Percentiles rank a stretch among this genome's conserved stretches.
Conservation (phyloP, 306 rosid species). For the Casuarina cunninghamiana region DNA sequence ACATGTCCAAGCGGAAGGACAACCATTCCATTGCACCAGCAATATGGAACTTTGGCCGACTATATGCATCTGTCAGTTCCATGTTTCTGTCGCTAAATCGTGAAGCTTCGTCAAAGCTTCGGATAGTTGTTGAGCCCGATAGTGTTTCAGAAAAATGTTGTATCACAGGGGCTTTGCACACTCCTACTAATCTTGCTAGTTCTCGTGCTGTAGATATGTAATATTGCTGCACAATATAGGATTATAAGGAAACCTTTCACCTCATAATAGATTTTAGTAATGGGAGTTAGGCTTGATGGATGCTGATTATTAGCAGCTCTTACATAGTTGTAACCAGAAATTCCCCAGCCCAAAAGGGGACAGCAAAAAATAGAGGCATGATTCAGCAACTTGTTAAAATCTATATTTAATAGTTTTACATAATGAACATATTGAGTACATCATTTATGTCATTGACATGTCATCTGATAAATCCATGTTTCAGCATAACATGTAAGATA, state of each 20-base stretch:
- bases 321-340: background rate
- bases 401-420: background rate
- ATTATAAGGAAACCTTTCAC: background rate
- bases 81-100: constrained; percentile 65
- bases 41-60: constrained; percentile 60
- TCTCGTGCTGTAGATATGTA: constrained; percentile 70
- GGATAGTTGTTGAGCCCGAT: constrained; percentile 74
- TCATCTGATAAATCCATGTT: background rate
- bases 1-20: constrained; percentile 63
- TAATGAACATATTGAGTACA: background rate
- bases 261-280: background rate
- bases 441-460: background rate
- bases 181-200: constrained; percentile 72
- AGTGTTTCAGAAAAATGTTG: constrained; percentile 85
- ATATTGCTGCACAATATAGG: constrained; percentile 53
- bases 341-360: background rate
- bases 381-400: background rate
- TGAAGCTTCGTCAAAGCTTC: constrained; percentile 71
- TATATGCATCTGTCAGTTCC: constrained; percentile 65
- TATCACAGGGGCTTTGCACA: constrained; percentile 85
- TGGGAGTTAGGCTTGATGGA: background rate
- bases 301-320: background rate
- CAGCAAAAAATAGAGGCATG: background rate
- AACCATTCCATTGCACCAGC: constrained; percentile 75
- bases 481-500: constrained; percentile 5